These are phyloP conservation scores for Metarhizium humberi DNA, from an alignment of 2,329 filamentous ascomycete species.

Conservation along the genomic window DNA sequence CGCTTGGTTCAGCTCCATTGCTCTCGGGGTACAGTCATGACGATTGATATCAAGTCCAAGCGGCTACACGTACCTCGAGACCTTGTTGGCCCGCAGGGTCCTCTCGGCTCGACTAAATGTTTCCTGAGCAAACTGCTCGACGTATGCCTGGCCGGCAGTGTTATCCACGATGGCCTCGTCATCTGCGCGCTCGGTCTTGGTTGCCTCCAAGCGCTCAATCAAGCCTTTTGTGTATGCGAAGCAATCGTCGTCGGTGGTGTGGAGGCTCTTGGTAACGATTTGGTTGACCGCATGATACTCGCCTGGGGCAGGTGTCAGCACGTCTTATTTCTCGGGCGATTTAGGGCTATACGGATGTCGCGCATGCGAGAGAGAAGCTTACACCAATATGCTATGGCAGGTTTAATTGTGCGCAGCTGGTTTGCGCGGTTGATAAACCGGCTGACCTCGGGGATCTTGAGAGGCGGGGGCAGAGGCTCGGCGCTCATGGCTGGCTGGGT, in stretches of 20 bases:
- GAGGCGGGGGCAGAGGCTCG: constrained; percentile 29
- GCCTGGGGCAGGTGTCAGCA: constrained; percentile 36
- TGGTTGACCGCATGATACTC: constrained; percentile 91
- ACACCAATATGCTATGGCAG: constrained; percentile 94
- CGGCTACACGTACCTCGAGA: constrained; percentile 52
- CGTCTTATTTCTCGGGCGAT: neutral
- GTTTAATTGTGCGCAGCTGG: constrained; percentile 77
- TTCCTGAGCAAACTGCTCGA: constrained; percentile 88
- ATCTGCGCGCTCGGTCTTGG: constrained; percentile 51
- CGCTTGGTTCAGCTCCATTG: neutral
- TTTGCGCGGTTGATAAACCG: constrained; percentile 76
- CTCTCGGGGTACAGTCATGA: neutral
- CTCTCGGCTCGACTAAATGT: constrained; percentile 79
- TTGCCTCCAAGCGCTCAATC: constrained; percentile 79
- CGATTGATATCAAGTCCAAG: neutral
- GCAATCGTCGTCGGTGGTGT: constrained; percentile 68
- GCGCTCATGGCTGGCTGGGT: constrained; percentile 48
- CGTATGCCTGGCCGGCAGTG: constrained; percentile 76
- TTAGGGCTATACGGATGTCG: neutral
- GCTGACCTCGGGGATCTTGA: constrained; percentile 73
- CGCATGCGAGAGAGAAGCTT: constrained; percentile 26
- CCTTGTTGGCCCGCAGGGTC: constrained; percentile 72
- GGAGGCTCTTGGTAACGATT: constrained; percentile 72
- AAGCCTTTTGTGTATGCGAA: constrained; percentile 71
- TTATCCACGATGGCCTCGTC: constrained; percentile 86